A percentile compares a stretch with the other conserved stretches of the same genome.
These are phyloP conservation scores for Vickermania spadyakhi DNA, from an alignment of 208 protist genomes.

Conservation along the genomic window DNA sequence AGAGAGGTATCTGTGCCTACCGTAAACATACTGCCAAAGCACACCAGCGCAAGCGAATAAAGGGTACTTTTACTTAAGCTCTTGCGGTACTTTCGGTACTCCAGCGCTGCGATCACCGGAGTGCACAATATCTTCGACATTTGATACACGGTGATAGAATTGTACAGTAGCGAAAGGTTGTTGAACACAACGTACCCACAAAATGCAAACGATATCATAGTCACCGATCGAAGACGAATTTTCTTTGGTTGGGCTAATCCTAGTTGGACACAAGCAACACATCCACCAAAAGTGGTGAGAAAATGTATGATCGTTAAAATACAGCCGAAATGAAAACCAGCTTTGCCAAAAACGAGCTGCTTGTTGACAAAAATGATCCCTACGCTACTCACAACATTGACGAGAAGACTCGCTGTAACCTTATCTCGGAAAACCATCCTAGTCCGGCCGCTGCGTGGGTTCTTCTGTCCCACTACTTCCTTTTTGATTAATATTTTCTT, in stretches of 20 bases:
- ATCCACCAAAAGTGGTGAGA: constrained; percentile 48
- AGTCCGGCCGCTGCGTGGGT: no score
- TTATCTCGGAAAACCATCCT: no score
- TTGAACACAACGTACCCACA: constrained; percentile 84
- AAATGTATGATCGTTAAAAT: constrained; percentile 70
- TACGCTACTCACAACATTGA: constrained; percentile 64
- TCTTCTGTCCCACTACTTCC: no score
- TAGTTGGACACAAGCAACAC: constrained; percentile 30
- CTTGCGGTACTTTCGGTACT: constrained; percentile 38
- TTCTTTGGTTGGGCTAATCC: constrained; percentile 28
- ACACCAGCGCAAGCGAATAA: constrained; percentile 65
- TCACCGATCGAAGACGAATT: constrained; percentile 23
- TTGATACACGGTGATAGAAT: constrained; percentile 82
- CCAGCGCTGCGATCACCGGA: constrained; percentile 63
- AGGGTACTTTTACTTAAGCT: constrained; percentile 24
- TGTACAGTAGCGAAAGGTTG: constrained; percentile 77
- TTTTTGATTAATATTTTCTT: no score
- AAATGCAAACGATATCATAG: constrained; percentile 66
- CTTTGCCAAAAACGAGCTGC: constrained; percentile 37
- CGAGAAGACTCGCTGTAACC: constrained; percentile 47
- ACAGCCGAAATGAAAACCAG: constrained; percentile 55
- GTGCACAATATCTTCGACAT: constrained; percentile 81
- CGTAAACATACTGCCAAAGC: constrained; percentile 61
- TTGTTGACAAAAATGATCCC: constrained; percentile 76
- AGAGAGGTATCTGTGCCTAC: constrained; percentile 56